These are phyloP conservation scores for Alternaria angustiovoidea DNA, from an alignment of 2,329 filamentous ascomycete genomes.

Conservation along the genomic window DNA sequence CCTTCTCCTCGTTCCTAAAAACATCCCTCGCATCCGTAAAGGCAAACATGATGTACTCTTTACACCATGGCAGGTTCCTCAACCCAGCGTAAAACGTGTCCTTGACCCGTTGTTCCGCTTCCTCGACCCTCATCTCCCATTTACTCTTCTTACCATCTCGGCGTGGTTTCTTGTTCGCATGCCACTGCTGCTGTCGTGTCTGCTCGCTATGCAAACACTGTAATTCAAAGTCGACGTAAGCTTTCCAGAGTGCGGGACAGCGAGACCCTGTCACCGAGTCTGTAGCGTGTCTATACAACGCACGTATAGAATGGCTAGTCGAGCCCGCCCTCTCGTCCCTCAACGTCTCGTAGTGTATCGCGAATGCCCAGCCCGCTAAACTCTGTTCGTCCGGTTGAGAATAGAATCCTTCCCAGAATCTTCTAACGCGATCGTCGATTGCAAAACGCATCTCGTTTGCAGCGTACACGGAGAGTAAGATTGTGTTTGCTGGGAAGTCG, in stretches of 20 bases:
- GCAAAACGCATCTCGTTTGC: conserved; percentile 76
- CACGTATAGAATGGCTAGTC: conserved; percentile 62
- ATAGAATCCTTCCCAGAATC: conserved; percentile 61
- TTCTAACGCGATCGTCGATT: conserved; percentile 79
- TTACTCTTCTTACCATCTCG: conserved; percentile 33
- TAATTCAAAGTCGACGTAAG: conserved; percentile 45
- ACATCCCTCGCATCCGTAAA: conserved; percentile 54
- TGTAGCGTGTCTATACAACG: conserved; percentile 64
- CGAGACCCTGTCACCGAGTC: conserved; percentile 36
- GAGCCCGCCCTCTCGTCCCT: conserved; percentile 50
- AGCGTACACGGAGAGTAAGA: conserved; percentile 76
- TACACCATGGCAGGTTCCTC: conserved; percentile 68
- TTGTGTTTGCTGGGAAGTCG: conserved; percentile 76
- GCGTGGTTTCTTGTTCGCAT: conserved; percentile 15
- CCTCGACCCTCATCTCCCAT: conserved; percentile 25
- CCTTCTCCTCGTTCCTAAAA: conserved; percentile 59
- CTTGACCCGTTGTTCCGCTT: conserved; percentile 55
- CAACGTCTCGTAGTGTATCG: conserved; percentile 64
- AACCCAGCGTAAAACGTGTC: conserved; percentile 65
- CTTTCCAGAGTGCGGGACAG: conserved; percentile 42
- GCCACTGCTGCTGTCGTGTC: background rate
- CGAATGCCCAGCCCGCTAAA: conserved; percentile 63
- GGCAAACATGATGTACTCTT: conserved; percentile 66
- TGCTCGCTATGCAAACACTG: conserved; percentile 25
- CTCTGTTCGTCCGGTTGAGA: conserved; percentile 43